Evolutionary conservation across 148 eudicot species (phyloP).

Genomic region (Cornus kousa): DNA sequence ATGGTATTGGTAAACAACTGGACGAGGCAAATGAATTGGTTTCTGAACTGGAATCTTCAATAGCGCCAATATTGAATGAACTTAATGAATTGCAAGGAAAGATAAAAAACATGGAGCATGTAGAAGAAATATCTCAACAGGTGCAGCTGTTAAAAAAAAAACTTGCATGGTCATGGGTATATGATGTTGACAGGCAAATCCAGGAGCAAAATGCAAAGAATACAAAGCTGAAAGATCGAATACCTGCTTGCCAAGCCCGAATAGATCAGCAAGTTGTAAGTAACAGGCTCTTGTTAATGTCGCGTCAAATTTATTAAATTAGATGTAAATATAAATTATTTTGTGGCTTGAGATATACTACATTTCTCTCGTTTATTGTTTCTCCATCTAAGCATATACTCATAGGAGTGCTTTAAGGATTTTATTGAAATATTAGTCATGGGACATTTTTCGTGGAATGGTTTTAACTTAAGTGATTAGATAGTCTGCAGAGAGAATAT

Average conservation of each 20-base stretch:
- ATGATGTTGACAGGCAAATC: slow-evolving; percentile 61
- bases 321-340: background rate
- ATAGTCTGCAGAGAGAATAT: background rate
- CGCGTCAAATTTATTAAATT: background rate
- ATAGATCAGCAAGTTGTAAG: slow-evolving; percentile 65
- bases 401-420: too few species aligned
- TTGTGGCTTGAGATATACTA: background rate
- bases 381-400: background rate
- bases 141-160: slow-evolving; percentile 63
- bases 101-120: slow-evolving; percentile 77
- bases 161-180: slow-evolving; percentile 95
- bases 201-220: slow-evolving; percentile 41
- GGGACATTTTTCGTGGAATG: too few species aligned
- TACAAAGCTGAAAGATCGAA: slow-evolving; percentile 51
- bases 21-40: slow-evolving; percentile 58
- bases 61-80: slow-evolving; percentile 71
- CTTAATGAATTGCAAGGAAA: slow-evolving; percentile 72
- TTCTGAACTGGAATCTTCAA: slow-evolving; percentile 67
- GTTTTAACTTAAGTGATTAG: background rate
- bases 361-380: background rate
- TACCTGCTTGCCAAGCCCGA: slow-evolving; percentile 54
- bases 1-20: slow-evolving; percentile 50
- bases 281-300: slow-evolving; percentile 2
- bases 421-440: background rate
- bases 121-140: slow-evolving; percentile 74